Base-by-base conservation (phyloP, 805 yeast genomes). In the Saccharomycopsis guyanensis region DNA sequence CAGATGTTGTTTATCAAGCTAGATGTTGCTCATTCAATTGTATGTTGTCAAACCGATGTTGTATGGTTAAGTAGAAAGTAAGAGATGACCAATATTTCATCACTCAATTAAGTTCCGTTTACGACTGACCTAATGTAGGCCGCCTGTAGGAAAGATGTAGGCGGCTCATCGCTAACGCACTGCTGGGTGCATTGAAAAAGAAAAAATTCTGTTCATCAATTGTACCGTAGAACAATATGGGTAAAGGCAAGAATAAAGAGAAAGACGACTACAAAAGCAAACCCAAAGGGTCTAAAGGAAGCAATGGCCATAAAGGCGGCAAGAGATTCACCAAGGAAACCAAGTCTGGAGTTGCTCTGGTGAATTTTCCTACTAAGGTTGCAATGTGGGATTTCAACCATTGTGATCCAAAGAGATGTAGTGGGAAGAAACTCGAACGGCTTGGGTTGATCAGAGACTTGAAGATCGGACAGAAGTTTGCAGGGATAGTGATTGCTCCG, bases 311-410 rank as follows among this genome's bases (percentile, higher is more conserved):
- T 34, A 44, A 43, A 18, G 37, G 37, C 37, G 37, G 37, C 20
- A 33, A 33, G 10, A 33, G 10, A 15, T 15, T 10, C 20, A 15
- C 18, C 19, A 8, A 15, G 7, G 37, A 33, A 22, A 51, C 55
- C 10, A 50, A 12, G 18, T 15, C 40, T 60, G 44, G 63, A 55
- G 37, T 69, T 65, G 19, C 55, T 65, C 38, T 66, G 59, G 53
- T 53, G 2, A 66, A 72, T 42, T 85, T 86, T 58, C 96, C 95
- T 1, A 82, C 83, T 29, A 88, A 86, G 58, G 63, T 89, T 52
- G 97, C 96, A 15, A 91, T 91, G 98, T 91, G 98, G 96, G 98
- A 93, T 62, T 93, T 93, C 59, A 96, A 89, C 55, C 98, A 93
- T 60, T 93, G 98, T 67, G 98, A 93, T 65, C 98, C 98, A 1